These are phyloP conservation scores for Papilionanthe hybrid DNA, from an alignment of 116 monocot species.

Conservation along the genomic window DNA sequence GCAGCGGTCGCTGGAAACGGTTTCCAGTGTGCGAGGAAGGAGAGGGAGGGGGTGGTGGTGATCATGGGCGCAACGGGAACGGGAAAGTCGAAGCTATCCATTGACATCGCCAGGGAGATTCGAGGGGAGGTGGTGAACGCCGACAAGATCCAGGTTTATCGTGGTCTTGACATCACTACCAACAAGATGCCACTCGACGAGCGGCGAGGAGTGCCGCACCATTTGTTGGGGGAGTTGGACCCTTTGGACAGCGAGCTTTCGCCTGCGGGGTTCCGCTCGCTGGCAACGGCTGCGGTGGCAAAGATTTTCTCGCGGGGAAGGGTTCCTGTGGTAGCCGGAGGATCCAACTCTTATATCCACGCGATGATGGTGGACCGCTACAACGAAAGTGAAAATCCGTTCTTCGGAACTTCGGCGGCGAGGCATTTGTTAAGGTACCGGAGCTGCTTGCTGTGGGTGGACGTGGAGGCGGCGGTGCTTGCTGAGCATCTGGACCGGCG, in stretches of 20 bases:
- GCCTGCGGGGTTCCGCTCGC: conserved; percentile 28
- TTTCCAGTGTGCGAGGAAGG: not conserved
- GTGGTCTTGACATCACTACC: conserved; percentile 71
- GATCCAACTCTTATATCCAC: conserved; percentile 67
- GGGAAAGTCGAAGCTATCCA: conserved; percentile 72
- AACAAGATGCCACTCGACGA: conserved; percentile 58
- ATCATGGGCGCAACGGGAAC: conserved; percentile 82
- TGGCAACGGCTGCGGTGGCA: conserved; percentile 21
- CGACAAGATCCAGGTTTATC: conserved; percentile 79
- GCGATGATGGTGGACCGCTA: conserved; percentile 27
- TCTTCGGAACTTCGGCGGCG: not conserved
- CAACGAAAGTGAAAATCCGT: conserved; percentile 20
- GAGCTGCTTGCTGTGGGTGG: conserved; percentile 65
- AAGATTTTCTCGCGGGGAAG: conserved; percentile 13
- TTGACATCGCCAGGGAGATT: conserved; percentile 38
- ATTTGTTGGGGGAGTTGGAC: conserved; percentile 59
- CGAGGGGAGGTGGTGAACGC: conserved; percentile 58
- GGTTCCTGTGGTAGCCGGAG: conserved; percentile 30
- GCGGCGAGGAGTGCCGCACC: conserved; percentile 55
- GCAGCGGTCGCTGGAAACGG: not conserved
- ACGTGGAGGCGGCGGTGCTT: conserved; percentile 30
- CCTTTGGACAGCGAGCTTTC: conserved; percentile 35
- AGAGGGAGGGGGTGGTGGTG: conserved; percentile 24
- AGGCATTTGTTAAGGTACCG: conserved; percentile 18
- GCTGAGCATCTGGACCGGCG: conserved; percentile 44